These are phyloP conservation scores for Hypoxylon sp. DNA, from an alignment of 2,329 filamentous ascomycete genomes.

Conservation along the genomic window DNA sequence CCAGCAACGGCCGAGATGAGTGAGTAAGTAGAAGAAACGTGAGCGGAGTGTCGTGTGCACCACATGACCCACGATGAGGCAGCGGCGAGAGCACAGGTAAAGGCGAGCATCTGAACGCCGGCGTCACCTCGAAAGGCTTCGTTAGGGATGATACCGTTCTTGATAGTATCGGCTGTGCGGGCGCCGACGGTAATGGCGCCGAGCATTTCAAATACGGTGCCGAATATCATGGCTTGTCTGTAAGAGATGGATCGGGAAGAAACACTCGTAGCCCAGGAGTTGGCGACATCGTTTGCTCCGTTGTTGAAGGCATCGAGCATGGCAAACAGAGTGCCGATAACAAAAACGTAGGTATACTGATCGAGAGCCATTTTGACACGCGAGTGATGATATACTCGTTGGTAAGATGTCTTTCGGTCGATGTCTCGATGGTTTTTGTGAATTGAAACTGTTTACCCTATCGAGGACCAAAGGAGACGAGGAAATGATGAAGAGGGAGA, in stretches of 20 bases:
- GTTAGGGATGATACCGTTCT: constrained; percentile 78
- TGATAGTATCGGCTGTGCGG: constrained; percentile 80
- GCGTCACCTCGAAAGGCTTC: constrained; percentile 69
- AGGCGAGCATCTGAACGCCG: constrained; percentile 75
- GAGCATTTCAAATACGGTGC: constrained; percentile 74
- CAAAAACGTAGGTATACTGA: constrained; percentile 78
- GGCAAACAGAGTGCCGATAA: constrained; percentile 80
- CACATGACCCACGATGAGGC: constrained; percentile 82
- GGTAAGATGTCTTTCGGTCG: constrained; percentile 1
- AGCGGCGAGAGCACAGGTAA: constrained; percentile 72
- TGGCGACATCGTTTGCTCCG: constrained; percentile 86
- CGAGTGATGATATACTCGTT: background rate
- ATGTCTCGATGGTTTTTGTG: constrained; percentile 15
- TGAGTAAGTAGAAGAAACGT: constrained; percentile 79
- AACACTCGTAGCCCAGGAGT: constrained; percentile 84
- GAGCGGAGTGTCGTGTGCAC: constrained; percentile 79
- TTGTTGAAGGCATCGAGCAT: constrained; percentile 83
- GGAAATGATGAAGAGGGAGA: constrained; percentile 15
- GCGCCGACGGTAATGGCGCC: constrained; percentile 76
- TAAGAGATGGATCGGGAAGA: constrained; percentile 82
- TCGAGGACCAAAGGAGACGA: constrained; percentile 5
- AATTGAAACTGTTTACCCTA: constrained; percentile 10
- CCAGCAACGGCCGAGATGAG: constrained; percentile 76
- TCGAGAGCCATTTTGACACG: constrained; percentile 66
- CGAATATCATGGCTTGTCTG: constrained; percentile 74